These are phyloP conservation scores for Pseudogymnoascus sp. DNA, from an alignment of 2,329 filamentous ascomycete species.

Conservation along the genomic window DNA sequence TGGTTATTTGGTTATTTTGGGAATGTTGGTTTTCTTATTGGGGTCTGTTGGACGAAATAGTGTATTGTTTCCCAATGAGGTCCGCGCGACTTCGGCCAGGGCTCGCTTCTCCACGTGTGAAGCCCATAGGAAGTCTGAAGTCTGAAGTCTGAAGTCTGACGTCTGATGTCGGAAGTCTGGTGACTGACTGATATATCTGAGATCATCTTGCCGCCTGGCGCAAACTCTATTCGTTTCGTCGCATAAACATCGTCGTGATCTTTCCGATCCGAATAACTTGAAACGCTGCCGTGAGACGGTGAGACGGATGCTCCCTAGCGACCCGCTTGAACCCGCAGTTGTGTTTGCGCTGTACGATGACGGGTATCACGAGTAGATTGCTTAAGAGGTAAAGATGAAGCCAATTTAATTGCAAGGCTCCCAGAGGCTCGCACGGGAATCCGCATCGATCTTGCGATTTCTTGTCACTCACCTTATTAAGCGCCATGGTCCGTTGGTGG, in stretches of 20 bases:
- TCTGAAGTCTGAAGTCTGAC: too few species aligned
- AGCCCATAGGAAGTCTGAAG: background rate
- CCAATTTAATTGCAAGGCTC: background rate
- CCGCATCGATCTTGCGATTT: background rate
- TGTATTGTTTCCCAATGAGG: background rate
- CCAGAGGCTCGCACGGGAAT: background rate
- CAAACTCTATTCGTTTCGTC: constrained; percentile 7
- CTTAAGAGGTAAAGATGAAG: background rate
- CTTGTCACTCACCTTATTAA: background rate
- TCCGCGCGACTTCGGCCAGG: background rate
- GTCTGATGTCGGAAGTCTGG: background rate
- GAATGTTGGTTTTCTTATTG: background rate
- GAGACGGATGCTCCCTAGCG: constrained; percentile 14
- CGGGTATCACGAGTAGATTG: background rate
- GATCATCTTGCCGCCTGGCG: background rate
- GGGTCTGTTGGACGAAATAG: background rate
- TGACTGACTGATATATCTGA: background rate
- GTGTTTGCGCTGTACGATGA: background rate
- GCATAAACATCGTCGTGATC: constrained; percentile 4
- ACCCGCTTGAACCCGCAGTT: background rate
- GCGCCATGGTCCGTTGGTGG: background rate
- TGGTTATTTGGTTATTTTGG: background rate
- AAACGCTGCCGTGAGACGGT: background rate
- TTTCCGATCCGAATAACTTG: background rate
- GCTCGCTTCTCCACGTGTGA: background rate